phyloP scores from a whole-genome alignment of 2,329 filamentous ascomycete species.

The Pyrenochaeta sp. region DNA sequence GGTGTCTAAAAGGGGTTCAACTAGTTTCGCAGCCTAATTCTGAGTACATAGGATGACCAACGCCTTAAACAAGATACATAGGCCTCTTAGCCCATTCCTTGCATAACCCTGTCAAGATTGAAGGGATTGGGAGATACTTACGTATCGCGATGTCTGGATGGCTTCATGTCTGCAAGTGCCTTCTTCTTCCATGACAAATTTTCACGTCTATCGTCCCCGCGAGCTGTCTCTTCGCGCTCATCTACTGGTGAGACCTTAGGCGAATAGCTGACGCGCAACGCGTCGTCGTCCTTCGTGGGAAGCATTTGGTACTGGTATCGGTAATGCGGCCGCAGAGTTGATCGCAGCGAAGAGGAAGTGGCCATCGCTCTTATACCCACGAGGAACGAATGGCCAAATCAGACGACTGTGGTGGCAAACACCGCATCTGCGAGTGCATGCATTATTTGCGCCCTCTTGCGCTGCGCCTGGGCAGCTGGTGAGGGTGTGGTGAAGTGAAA shows the following conservation, averaged over 20 bases:
- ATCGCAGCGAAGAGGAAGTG: neutral
- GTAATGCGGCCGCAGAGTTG: neutral
- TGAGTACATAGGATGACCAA: neutral
- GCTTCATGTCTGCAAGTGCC: slow-evolving; percentile 18
- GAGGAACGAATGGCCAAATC: neutral
- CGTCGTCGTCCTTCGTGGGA: slow-evolving; percentile 17
- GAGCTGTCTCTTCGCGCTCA: neutral
- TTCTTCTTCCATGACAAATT: slow-evolving; percentile 19
- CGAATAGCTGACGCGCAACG: slow-evolving; percentile 6
- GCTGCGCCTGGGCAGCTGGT: neutral
- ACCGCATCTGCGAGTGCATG: neutral
- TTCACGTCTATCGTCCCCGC: neutral
- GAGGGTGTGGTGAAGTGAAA: neutral
- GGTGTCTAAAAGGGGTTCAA: no score
- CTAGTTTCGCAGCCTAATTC: no score
- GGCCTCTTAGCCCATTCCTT: no score
- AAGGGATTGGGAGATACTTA: slow-evolving; percentile 8
- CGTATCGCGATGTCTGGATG: slow-evolving; percentile 20
- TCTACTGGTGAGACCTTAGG: slow-evolving; percentile 1
- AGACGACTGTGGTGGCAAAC: neutral
- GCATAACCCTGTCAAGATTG: no score
- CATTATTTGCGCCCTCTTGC: neutral
- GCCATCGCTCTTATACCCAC: neutral
- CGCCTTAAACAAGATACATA: neutral
- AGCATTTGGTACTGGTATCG: slow-evolving; percentile 30